A percentile compares a stretch with the other conserved stretches of the same genome.
These are phyloP conservation scores for Besnoitia besnoiti DNA, from an alignment of 169 alveolate genomes.

Conservation along the genomic window DNA sequence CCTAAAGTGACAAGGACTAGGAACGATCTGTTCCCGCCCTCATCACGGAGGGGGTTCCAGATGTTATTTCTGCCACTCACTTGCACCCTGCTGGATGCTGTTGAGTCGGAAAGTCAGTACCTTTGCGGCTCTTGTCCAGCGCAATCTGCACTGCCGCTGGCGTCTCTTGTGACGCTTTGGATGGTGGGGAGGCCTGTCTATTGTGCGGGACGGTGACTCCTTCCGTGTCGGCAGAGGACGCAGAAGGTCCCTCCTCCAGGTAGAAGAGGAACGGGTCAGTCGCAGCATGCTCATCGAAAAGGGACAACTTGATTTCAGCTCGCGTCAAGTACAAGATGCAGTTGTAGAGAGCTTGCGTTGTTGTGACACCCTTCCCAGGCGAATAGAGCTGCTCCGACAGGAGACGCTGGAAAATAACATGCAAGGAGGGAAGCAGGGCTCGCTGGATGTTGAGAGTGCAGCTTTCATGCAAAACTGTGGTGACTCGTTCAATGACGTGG, in stretches of 20 bases:
- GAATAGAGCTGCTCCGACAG: constrained; percentile 6
- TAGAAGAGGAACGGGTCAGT: constrained; percentile 3
- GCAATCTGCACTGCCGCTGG: not conserved
- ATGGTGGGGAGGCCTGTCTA: not conserved
- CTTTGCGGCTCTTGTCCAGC: not conserved
- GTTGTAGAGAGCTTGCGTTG: not conserved
- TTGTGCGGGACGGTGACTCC: too few species aligned
- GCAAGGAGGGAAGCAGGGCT: too few species aligned
- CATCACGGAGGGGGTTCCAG: too few species aligned
- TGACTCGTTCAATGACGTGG: too few species aligned
- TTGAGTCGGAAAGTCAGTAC: too few species aligned
- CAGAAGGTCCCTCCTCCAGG: not conserved
- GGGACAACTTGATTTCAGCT: constrained; percentile 16
- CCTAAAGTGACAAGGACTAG: too few species aligned
- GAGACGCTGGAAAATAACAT: not conserved
- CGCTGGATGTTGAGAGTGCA: too few species aligned
- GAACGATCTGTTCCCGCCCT: too few species aligned
- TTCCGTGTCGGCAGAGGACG: not conserved
- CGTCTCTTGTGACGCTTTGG: not conserved
- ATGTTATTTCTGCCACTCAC: too few species aligned
- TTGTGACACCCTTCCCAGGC: not conserved
- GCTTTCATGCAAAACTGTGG: too few species aligned
- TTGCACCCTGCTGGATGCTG: too few species aligned
- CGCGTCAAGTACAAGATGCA: not conserved
- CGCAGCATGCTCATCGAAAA: constrained; percentile 7